A percentile compares a stretch with the other conserved stretches of the same genome.
These are phyloP conservation scores for Ceratocystis lukuohia DNA, from an alignment of 2,329 filamentous ascomycete genomes.

Conservation along the genomic window DNA sequence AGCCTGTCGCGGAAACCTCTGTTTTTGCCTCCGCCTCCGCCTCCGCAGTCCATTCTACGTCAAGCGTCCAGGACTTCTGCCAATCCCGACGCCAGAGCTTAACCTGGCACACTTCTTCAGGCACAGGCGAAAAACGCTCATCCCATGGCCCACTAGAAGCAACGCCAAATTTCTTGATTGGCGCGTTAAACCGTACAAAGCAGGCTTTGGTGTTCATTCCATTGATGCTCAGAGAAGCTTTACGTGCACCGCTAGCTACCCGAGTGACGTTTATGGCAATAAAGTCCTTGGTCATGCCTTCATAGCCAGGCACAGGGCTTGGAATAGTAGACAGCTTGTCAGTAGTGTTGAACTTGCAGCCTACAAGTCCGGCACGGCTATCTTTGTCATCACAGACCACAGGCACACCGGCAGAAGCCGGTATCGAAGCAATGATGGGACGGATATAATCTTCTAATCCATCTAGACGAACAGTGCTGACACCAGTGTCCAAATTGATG, in stretches of 20 bases:
- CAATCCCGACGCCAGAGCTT: conserved; percentile 74
- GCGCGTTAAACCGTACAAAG: conserved; percentile 55
- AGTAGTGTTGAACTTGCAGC: conserved; percentile 54
- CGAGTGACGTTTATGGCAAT: conserved; percentile 49
- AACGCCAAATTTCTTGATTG: conserved; percentile 52
- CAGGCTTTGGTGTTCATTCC: conserved; percentile 70
- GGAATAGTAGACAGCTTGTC: conserved; percentile 27
- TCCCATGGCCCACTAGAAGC: conserved; percentile 46
- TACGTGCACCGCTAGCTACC: conserved; percentile 26
- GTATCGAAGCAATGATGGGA: conserved; percentile 53
- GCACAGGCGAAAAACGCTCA: conserved; percentile 49
- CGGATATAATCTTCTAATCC: conserved; percentile 56
- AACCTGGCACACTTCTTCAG: conserved; percentile 52
- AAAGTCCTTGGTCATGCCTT: conserved; percentile 33
- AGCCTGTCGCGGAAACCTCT: neutral
- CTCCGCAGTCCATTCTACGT: conserved; percentile 48
- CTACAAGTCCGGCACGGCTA: conserved; percentile 39
- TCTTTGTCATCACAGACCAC: conserved; percentile 38
- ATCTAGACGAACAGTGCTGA: conserved; percentile 53
- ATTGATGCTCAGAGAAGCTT: conserved; percentile 50
- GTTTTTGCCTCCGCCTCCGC: conserved; percentile 15
- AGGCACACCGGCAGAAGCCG: conserved; percentile 52
- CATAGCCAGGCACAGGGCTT: conserved; percentile 13
- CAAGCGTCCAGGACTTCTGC: conserved; percentile 61
- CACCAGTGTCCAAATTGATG: conserved; percentile 61